phyloP scores from a whole-genome alignment of 495 filamentous ascomycete genomes.

The Penicillium roqueforti region DNA sequence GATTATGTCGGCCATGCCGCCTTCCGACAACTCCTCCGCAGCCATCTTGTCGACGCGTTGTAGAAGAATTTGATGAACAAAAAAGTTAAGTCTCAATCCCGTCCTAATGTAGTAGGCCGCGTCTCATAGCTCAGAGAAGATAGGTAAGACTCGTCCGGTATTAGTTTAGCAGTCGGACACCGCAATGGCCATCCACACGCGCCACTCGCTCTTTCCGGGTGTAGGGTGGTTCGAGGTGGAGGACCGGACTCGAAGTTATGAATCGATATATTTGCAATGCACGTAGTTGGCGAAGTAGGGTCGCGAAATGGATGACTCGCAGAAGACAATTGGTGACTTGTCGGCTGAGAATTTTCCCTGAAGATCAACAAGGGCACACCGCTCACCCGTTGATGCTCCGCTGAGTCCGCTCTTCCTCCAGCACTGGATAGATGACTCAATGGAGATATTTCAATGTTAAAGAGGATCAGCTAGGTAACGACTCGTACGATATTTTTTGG shows the following conservation, averaged over 20 bases:
- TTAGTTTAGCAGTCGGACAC: slow-evolving; percentile 25
- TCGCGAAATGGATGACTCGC: slow-evolving; percentile 7
- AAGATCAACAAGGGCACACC: slow-evolving; percentile 8
- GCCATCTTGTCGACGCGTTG: slow-evolving; percentile 31
- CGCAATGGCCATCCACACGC: slow-evolving; percentile 27
- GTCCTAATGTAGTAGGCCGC: slow-evolving; percentile 1
- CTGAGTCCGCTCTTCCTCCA: slow-evolving; percentile 27
- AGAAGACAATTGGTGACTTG: slow-evolving; percentile 19
- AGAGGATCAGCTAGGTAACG: background rate
- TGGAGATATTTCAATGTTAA: background rate
- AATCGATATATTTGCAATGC: slow-evolving; percentile 2
- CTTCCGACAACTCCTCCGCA: slow-evolving; percentile 39
- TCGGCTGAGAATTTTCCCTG: slow-evolving; percentile 24
- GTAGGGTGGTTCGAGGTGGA: background rate
- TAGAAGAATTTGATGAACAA: background rate
- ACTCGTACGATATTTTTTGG: background rate
- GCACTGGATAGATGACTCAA: background rate
- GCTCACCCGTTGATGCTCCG: slow-evolving; percentile 27
- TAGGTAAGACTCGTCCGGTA: slow-evolving; percentile 11
- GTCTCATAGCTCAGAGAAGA: slow-evolving; percentile 7
- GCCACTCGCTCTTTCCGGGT: slow-evolving; percentile 12
- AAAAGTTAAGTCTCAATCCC: background rate
- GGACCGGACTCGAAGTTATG: background rate
- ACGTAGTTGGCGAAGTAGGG: background rate
- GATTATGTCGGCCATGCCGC: slow-evolving; percentile 57